phyloP scores from a whole-genome alignment of 805 yeast species.

The Lachancea dasiensis region DNA sequence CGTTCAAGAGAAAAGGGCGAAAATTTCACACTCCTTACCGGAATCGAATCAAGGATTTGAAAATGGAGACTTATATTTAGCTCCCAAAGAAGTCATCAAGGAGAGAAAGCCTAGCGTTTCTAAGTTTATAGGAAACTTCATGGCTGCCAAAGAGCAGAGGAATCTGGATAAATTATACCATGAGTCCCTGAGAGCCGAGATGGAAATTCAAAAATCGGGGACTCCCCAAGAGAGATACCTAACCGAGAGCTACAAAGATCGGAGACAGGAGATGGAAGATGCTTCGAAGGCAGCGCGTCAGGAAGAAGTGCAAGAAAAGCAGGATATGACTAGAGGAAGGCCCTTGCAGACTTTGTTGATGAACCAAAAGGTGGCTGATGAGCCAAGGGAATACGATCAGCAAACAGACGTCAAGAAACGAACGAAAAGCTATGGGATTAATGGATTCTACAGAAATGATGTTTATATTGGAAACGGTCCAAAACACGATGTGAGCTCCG shows the following conservation, averaged over 20 bases:
- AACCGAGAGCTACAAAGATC: slow-evolving; percentile 41
- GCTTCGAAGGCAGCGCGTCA: background rate
- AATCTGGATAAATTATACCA: slow-evolving; percentile 41
- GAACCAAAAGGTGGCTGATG: background rate
- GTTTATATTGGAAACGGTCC: background rate
- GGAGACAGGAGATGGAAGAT: slow-evolving; percentile 30
- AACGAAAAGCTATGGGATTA: too few species aligned
- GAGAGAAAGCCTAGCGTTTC: slow-evolving; percentile 6
- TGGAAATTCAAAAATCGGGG: slow-evolving; percentile 35
- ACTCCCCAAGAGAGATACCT: slow-evolving; percentile 42
- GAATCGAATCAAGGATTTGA: background rate
- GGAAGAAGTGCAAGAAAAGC: background rate
- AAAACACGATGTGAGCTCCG: too few species aligned
- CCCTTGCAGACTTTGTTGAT: background rate
- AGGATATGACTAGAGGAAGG: background rate
- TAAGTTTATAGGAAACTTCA: slow-evolving; percentile 37
- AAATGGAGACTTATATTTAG: background rate
- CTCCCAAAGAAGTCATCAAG: background rate
- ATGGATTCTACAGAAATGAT: slow-evolving; percentile 7
- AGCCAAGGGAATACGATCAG: background rate
- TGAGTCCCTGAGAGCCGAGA: slow-evolving; percentile 33
- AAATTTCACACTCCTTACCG: slow-evolving; percentile 8
- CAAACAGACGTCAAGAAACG: background rate
- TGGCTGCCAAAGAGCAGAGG: slow-evolving; percentile 41
- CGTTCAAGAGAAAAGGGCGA: slow-evolving; percentile 19